Evolutionary conservation across 805 yeast genomes (phyloP).

Genomic region (Kluyveromyces dobzhanskii): DNA sequence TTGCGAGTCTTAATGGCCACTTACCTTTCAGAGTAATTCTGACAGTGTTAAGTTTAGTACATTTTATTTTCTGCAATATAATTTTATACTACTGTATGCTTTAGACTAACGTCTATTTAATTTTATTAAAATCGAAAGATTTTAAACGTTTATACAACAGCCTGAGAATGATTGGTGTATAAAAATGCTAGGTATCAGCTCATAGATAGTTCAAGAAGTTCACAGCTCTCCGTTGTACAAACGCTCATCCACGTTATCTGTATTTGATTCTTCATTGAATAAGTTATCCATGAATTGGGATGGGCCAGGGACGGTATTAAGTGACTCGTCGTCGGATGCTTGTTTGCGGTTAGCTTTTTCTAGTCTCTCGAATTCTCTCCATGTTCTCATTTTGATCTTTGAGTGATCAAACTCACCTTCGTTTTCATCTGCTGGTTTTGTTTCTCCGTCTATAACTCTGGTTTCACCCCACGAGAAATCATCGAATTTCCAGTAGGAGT

Average conservation of each 20-base stretch:
- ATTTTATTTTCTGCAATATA: too few species aligned
- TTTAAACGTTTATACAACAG: too few species aligned
- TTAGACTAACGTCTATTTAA: too few species aligned
- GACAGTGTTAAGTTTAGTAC: too few species aligned
- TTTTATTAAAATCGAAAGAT: too few species aligned
- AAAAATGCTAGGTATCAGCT: too few species aligned
- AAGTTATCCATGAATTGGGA: neutral
- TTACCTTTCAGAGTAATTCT: too few species aligned
- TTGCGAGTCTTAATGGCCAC: too few species aligned
- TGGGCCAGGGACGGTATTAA: neutral
- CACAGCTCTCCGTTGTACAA: neutral
- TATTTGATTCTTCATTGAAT: neutral
- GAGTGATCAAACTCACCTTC: constrained; percentile 91
- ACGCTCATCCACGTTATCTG: neutral
- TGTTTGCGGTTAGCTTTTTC: constrained; percentile 5
- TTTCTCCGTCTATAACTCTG: constrained; percentile 66
- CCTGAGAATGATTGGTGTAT: too few species aligned
- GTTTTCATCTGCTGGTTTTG: constrained; percentile 54
- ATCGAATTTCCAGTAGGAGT: constrained; percentile 92
- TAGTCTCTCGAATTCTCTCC: constrained; percentile 89
- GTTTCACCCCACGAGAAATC: constrained; percentile 97
- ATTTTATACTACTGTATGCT: too few species aligned
- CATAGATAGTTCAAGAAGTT: too few species aligned
- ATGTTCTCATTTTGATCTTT: constrained; percentile 79
- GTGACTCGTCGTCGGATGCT: neutral